These are phyloP conservation scores for Crucihimalaya himalaica DNA, from an alignment of 345 rosid genomes.

Conservation along the genomic window DNA sequence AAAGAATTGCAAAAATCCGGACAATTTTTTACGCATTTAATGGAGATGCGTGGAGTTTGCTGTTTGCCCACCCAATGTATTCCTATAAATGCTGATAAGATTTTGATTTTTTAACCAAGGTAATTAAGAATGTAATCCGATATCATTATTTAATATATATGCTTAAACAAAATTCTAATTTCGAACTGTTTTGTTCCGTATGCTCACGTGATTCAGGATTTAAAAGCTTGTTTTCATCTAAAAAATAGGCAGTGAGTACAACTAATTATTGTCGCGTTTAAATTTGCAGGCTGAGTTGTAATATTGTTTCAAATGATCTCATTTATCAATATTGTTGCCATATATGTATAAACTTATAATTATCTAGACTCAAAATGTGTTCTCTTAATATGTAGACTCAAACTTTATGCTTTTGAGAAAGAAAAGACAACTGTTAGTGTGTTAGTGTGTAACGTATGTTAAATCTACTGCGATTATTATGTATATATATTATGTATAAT, in stretches of 20 bases:
- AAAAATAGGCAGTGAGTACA: background rate
- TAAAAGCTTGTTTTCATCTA: background rate
- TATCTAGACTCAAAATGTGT: background rate
- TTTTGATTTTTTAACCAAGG: background rate
- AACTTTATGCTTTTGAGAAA: background rate
- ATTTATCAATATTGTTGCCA: background rate
- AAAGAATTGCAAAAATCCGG: background rate
- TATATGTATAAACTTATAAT: background rate
- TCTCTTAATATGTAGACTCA: background rate
- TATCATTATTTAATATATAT: background rate
- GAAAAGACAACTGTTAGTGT: too few species aligned
- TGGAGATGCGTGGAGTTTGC: conserved; percentile 1
- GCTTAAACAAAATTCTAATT: background rate
- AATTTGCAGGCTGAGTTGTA: background rate
- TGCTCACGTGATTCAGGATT: background rate
- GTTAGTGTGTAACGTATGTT: too few species aligned
- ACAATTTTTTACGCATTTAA: background rate
- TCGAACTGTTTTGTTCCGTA: background rate
- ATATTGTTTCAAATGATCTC: background rate
- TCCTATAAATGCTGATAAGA: background rate
- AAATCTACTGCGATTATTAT: too few species aligned
- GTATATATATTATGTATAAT: too few species aligned
- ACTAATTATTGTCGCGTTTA: background rate
- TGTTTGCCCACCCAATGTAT: conserved; percentile 11
- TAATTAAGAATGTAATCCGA: background rate